Percentiles rank a stretch among this genome's conserved stretches.
phyloP scores from a whole-genome alignment of 768 basidiomycete genomes.

The Paxillus ammoniavirescens region DNA sequence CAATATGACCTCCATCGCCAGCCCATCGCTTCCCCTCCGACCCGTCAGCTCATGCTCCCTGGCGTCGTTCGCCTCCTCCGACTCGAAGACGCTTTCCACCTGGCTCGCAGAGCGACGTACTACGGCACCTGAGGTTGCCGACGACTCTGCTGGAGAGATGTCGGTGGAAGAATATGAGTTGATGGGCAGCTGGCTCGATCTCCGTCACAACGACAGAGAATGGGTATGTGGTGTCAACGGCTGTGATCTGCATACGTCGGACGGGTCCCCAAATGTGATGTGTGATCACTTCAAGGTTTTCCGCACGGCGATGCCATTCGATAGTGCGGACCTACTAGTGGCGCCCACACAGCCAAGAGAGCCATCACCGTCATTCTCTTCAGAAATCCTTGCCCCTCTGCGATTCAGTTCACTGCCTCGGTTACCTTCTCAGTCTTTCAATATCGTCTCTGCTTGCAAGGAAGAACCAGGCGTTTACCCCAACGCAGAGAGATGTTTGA shows the following conservation, averaged over 20 bases:
- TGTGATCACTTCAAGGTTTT: slow-evolving; percentile 15
- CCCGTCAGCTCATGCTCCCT: slow-evolving; percentile 20
- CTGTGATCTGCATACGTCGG: slow-evolving; percentile 30
- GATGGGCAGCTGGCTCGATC: slow-evolving; percentile 46
- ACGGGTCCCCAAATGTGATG: slow-evolving; percentile 33
- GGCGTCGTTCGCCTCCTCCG: slow-evolving; percentile 31
- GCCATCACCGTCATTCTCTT: slow-evolving; percentile 8
- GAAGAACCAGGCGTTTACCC: slow-evolving; percentile 7
- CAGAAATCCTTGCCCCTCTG: slow-evolving; percentile 16
- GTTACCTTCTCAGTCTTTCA: slow-evolving; percentile 18
- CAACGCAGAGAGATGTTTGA: slow-evolving; percentile 14
- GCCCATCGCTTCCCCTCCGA: slow-evolving; percentile 1
- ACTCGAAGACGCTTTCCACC: slow-evolving; percentile 29
- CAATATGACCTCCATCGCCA: background rate
- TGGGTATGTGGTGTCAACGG: slow-evolving; percentile 30
- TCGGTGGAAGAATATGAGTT: slow-evolving; percentile 49
- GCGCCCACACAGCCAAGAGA: slow-evolving; percentile 1
- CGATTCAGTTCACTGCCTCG: slow-evolving; percentile 26
- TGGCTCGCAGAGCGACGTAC: slow-evolving; percentile 43
- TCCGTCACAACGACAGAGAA: slow-evolving; percentile 15
- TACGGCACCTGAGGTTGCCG: slow-evolving; percentile 25
- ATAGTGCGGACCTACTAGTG: slow-evolving; percentile 16
- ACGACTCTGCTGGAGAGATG: slow-evolving; percentile 32
- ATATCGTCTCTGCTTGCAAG: slow-evolving; percentile 17
- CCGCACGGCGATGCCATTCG: slow-evolving; percentile 25